Conservation (phyloP, 192 early-diverging fungal genomes). For the Dissophora ornata region DNA sequence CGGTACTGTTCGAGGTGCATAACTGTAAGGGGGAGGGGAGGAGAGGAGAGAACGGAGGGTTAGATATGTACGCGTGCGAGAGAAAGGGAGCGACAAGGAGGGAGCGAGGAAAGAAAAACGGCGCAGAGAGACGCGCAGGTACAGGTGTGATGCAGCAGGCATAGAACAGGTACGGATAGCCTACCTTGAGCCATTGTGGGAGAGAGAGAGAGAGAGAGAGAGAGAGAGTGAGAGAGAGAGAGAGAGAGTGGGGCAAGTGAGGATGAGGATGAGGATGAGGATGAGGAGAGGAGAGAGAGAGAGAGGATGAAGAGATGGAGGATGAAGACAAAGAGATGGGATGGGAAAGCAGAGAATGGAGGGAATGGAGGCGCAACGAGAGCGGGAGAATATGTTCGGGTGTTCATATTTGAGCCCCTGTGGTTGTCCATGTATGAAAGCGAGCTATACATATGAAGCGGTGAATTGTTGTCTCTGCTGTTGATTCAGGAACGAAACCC, state of each 20-base stretch:
- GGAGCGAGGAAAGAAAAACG: neutral
- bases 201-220: neutral
- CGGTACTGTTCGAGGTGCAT: slow-evolving; percentile 58
- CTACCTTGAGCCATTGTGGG: slow-evolving; percentile 15
- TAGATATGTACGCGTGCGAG: neutral
- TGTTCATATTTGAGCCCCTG: too few relatives aligned
- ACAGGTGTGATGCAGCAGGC: too few relatives aligned
- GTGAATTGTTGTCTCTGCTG: too few relatives aligned
- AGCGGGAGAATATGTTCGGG: too few relatives aligned
- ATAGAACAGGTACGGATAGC: too few relatives aligned
- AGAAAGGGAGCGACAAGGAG: neutral
- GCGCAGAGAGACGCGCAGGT: neutral
- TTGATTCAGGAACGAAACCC: too few relatives aligned
- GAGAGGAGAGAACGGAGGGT: neutral
- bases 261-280: neutral
- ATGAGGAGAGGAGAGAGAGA: neutral
- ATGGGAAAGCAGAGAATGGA: too few relatives aligned
- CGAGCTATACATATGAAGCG: too few relatives aligned
- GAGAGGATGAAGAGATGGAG: neutral
- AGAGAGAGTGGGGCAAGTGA: neutral
- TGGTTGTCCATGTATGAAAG: too few relatives aligned
- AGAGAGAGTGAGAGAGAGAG: neutral
- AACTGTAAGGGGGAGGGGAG: neutral
- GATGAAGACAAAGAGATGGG: too few relatives aligned
- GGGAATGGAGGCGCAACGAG: too few relatives aligned